Evolutionary conservation across 1,284 basidiomycete genomes (phyloP).

Genomic region (Microbotryomycetes sp.): DNA sequence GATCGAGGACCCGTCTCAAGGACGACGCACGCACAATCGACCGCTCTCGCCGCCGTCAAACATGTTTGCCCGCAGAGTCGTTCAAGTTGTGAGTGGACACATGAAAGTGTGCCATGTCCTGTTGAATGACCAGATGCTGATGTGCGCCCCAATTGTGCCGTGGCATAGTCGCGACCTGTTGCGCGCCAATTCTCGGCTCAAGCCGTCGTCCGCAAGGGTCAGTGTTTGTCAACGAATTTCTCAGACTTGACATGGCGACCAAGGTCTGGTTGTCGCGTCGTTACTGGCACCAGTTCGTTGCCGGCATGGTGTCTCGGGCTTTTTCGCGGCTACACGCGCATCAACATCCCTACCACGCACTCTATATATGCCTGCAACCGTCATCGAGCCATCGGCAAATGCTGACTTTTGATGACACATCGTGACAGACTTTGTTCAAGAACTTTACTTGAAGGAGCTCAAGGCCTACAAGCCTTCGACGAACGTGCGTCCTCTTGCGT

Average conservation of each 20-base stretch:
- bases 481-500: conserved; percentile 34
- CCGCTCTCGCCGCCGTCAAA: neutral
- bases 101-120: too few species aligned
- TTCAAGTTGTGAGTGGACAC: neutral
- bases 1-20: too few species aligned
- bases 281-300: too few species aligned
- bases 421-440: conserved; percentile 46
- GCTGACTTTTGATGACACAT: too few species aligned
- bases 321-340: neutral
- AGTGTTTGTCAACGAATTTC: too few species aligned
- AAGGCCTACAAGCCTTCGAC: conserved; percentile 47
- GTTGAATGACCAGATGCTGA: too few species aligned
- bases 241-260: neutral
- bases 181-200: conserved; percentile 24
- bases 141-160: too few species aligned
- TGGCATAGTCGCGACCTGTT: conserved; percentile 17
- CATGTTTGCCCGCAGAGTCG: neutral
- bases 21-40: too few species aligned
- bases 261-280: neutral
- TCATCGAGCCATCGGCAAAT: neutral
- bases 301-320: neutral
- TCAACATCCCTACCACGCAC: neutral
- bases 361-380: neutral
- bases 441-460: conserved; percentile 47
- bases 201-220: conserved; percentile 28